phyloP scores from a whole-genome alignment of 805 yeast genomes.

The Starmera quercuum region DNA sequence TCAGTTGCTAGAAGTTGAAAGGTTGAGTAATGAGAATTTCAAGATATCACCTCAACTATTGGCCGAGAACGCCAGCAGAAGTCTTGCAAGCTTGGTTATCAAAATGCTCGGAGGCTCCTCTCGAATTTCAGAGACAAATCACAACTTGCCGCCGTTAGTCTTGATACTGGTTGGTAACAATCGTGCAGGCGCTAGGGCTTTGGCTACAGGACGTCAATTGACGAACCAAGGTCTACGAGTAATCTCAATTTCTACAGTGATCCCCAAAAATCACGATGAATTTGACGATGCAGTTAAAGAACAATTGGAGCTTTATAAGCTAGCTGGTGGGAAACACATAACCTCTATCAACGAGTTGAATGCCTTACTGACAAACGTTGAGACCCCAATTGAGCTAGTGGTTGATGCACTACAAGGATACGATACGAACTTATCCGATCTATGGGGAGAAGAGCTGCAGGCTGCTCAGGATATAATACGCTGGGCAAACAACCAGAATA shows the following conservation, averaged over 20 bases:
- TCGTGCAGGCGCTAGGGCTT: conserved; percentile 64
- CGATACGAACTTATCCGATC: conserved; percentile 59
- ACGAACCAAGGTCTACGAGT: conserved; percentile 68
- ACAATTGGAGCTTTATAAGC: conserved; percentile 49
- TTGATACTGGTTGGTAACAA: conserved; percentile 67
- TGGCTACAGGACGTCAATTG: conserved; percentile 75
- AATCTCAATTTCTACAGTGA: conserved; percentile 23
- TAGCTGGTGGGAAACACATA: conserved; percentile 64
- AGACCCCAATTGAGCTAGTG: conserved; percentile 71
- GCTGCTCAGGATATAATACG: conserved; percentile 38
- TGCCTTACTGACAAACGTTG: conserved; percentile 35
- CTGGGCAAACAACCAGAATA: conserved; percentile 56
- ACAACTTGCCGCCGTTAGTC: conserved; percentile 74
- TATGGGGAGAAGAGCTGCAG: conserved; percentile 31
- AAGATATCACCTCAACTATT: conserved; percentile 37
- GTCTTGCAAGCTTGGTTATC: conserved; percentile 51
- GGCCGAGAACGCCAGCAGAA: conserved; percentile 63
- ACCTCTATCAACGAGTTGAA: conserved; percentile 28
- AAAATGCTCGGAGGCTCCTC: conserved; percentile 62
- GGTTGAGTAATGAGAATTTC: conserved; percentile 46
- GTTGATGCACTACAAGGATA: conserved; percentile 83
- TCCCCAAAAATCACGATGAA: conserved; percentile 5
- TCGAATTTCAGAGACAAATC: conserved; percentile 57
- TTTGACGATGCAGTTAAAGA: conserved; percentile 24
- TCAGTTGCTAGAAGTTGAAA: conserved; percentile 71